These are phyloP conservation scores for Filobasidium wieringae DNA, from an alignment of 768 basidiomycete genomes.

Conservation along the genomic window DNA sequence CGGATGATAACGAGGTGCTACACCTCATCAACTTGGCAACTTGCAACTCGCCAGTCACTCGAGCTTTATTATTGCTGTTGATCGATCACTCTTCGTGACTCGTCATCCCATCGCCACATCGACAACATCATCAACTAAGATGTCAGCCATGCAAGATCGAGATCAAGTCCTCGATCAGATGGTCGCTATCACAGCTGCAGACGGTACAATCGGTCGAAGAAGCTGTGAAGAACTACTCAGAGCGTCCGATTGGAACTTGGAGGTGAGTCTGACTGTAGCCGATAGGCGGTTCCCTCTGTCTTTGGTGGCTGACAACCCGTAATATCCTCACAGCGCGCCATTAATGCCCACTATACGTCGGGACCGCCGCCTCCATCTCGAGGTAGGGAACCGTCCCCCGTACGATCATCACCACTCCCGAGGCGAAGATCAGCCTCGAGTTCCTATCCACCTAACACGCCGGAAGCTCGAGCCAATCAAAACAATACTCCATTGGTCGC, in stretches of 20 bases:
- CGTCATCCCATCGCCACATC: too few species aligned
- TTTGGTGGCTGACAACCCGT: neutral
- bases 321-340: too few species aligned
- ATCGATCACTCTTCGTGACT: too few species aligned
- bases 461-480: neutral
- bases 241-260: slow-evolving; percentile 33
- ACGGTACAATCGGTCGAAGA: slow-evolving; percentile 18
- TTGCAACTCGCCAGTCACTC: too few species aligned
- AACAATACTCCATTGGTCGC: slow-evolving; percentile 1
- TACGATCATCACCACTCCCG: neutral
- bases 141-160: slow-evolving; percentile 10
- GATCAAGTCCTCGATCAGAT: slow-evolving; percentile 27
- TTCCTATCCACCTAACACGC: neutral
- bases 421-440: neutral
- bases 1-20: too few species aligned
- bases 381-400: neutral
- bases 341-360: neutral
- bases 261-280: slow-evolving; percentile 19
- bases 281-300: neutral
- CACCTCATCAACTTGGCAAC: too few species aligned
- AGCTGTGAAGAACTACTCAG: slow-evolving; percentile 31
- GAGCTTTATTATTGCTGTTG: too few species aligned
- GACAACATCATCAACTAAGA: too few species aligned
- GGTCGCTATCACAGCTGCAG: slow-evolving; percentile 29
- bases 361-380: neutral